Percentiles rank a stretch among this genome's conserved stretches.
Conservation (phyloP, 164 flowering plant genomes). For the Stephania yunnanensis region DNA sequence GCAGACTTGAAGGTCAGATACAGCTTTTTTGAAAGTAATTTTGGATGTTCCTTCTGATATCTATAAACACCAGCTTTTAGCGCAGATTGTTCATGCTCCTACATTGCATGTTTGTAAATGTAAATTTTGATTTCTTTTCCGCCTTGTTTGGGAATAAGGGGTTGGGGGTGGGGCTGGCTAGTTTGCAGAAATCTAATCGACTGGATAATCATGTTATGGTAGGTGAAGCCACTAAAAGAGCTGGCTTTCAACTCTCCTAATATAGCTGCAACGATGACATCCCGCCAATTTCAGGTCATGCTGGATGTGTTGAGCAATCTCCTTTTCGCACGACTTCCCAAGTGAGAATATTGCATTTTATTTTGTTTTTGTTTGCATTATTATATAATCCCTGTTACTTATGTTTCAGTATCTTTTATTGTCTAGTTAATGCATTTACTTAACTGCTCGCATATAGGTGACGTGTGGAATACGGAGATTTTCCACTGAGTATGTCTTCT, state of each 20-base stretch:
- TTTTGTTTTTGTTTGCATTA: neutral
- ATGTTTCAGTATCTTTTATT: no score
- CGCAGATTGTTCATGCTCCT: neutral
- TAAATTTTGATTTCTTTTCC: neutral
- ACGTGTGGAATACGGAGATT: neutral
- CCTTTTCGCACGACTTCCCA: constrained; percentile 81
- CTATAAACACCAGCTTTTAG: constrained; percentile 3
- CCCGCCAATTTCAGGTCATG: constrained; percentile 93
- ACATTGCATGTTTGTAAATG: no score
- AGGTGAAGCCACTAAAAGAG: constrained; percentile 89
- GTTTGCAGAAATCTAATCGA: neutral
- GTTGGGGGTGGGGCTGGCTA: neutral
- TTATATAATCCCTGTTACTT: neutral
- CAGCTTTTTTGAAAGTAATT: neutral
- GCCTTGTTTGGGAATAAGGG: neutral
- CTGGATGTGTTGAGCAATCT: constrained; percentile 79
- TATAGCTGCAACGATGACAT: constrained; percentile 82
- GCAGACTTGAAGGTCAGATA: constrained; percentile 79
- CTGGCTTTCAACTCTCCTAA: constrained; percentile 71
- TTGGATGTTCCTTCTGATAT: neutral
- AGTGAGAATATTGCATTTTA: constrained; percentile 41
- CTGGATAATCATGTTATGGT: constrained; percentile 21
- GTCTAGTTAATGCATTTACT: no score
- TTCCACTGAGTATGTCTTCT: neutral
- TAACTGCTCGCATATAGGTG: neutral